These are phyloP conservation scores for Talaromyces nanjingensis DNA, from an alignment of 495 filamentous ascomycete species.

Conservation along the genomic window DNA sequence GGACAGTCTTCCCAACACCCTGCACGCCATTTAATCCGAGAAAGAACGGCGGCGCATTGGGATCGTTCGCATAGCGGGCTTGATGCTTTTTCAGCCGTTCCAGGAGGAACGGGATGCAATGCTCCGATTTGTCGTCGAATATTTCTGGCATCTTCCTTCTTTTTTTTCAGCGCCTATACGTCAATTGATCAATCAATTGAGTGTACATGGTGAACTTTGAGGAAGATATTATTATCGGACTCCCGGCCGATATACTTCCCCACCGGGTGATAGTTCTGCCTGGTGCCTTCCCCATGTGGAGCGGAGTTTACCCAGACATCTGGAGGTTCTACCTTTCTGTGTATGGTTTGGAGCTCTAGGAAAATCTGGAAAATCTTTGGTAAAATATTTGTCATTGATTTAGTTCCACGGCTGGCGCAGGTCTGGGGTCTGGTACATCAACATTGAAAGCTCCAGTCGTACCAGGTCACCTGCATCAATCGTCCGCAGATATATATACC, in stretches of 20 bases:
- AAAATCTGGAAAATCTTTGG: no score
- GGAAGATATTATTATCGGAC: neutral
- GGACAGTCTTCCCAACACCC: conserved; percentile 85
- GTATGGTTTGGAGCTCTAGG: no score
- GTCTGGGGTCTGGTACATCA: no score
- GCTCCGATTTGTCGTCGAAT: conserved; percentile 78
- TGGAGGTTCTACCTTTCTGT: neutral
- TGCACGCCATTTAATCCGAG: conserved; percentile 63
- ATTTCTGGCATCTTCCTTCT: conserved; percentile 40
- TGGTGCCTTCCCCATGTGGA: neutral
- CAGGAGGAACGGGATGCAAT: conserved; percentile 82
- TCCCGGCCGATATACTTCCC: neutral
- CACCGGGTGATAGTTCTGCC: conserved; percentile 5
- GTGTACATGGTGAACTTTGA: neutral
- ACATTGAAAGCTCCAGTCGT: no score
- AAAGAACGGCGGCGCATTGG: conserved; percentile 48
- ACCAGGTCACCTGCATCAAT: no score
- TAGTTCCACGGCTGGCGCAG: no score
- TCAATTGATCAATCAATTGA: conserved; percentile 1
- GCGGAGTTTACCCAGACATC: neutral
- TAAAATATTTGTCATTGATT: no score
- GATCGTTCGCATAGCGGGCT: conserved; percentile 23
- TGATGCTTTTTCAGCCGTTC: conserved; percentile 51
- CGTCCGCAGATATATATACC: no score
- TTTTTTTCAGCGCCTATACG: neutral